These are phyloP conservation scores for Mycena metata DNA, from an alignment of 768 basidiomycete species.

Conservation along the genomic window DNA sequence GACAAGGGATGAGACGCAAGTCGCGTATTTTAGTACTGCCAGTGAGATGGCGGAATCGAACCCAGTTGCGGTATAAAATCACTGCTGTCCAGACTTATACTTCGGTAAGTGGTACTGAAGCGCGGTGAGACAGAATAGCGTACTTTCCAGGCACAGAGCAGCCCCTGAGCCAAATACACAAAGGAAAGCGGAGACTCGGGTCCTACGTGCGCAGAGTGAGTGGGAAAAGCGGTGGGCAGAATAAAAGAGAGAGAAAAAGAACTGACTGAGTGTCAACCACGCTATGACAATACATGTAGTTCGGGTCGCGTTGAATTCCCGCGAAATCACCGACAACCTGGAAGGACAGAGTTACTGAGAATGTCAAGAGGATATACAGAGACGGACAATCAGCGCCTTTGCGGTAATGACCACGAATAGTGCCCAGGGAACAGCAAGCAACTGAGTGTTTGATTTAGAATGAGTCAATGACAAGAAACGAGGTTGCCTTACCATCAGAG, in stretches of 20 bases:
- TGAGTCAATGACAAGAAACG: background rate
- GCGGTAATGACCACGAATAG: slow-evolving; percentile 10
- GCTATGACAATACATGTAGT: slow-evolving; percentile 31
- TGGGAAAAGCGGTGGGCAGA: too few species aligned
- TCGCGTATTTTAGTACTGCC: slow-evolving; percentile 2
- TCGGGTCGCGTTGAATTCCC: slow-evolving; percentile 19
- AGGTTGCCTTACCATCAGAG: background rate
- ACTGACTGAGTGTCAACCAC: slow-evolving; percentile 7
- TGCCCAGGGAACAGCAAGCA: slow-evolving; percentile 13
- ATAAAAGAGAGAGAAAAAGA: too few species aligned
- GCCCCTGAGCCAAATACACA: slow-evolving; percentile 14
- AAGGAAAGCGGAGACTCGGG: slow-evolving; percentile 3
- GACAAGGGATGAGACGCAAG: slow-evolving; percentile 23
- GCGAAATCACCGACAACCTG: slow-evolving; percentile 29
- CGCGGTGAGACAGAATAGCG: too few species aligned
- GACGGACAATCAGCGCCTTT: slow-evolving; percentile 17
- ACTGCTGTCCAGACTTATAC: slow-evolving; percentile 20
- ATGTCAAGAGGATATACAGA: too few species aligned
- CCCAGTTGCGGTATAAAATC: slow-evolving; percentile 28
- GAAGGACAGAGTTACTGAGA: background rate
- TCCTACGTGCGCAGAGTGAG: background rate
- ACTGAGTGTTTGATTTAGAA: background rate
- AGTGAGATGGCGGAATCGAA: slow-evolving; percentile 19
- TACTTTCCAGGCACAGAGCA: slow-evolving; percentile 15
- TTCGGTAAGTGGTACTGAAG: too few species aligned